These are phyloP conservation scores for Fusarium robinianum DNA, from an alignment of 2,329 filamentous ascomycete genomes.

Conservation along the genomic window DNA sequence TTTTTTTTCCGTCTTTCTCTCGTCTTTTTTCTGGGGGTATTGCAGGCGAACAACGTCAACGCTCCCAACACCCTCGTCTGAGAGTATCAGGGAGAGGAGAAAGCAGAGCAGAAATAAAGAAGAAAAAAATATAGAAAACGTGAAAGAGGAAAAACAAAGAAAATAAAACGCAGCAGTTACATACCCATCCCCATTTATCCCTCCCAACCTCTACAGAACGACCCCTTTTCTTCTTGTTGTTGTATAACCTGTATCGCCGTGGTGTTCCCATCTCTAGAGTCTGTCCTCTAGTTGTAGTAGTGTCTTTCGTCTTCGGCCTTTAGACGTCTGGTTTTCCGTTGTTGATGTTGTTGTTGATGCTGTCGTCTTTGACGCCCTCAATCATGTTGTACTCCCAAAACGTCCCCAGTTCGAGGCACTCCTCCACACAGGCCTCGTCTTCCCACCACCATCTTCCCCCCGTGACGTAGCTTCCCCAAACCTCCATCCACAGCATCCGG, in stretches of 20 bases:
- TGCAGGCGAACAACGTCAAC: too few relatives aligned
- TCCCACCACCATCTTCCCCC: conserved; percentile 66
- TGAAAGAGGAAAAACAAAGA: not conserved
- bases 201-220: not conserved
- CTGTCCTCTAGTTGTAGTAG: too few relatives aligned
- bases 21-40: too few relatives aligned
- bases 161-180: not conserved
- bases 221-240: not conserved
- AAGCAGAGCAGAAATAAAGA: too few relatives aligned
- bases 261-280: too few relatives aligned
- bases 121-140: too few relatives aligned
- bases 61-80: too few relatives aligned
- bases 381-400: conserved; percentile 64
- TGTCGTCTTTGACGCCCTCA: conserved; percentile 53
- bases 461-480: conserved; percentile 60
- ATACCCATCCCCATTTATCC: not conserved
- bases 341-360: not conserved
- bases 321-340: not conserved
- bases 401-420: conserved; percentile 59
- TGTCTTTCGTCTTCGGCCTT: not conserved
- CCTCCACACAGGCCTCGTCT: conserved; percentile 56
- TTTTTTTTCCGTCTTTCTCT: too few relatives aligned
- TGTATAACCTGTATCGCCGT: too few relatives aligned
- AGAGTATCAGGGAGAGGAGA: too few relatives aligned
- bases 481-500: conserved; percentile 63